A percentile compares a stretch with the other conserved stretches of the same genome.
Conservation (phyloP, 139 green algal genomes). For the Chlamydomonas schloesseri region DNA sequence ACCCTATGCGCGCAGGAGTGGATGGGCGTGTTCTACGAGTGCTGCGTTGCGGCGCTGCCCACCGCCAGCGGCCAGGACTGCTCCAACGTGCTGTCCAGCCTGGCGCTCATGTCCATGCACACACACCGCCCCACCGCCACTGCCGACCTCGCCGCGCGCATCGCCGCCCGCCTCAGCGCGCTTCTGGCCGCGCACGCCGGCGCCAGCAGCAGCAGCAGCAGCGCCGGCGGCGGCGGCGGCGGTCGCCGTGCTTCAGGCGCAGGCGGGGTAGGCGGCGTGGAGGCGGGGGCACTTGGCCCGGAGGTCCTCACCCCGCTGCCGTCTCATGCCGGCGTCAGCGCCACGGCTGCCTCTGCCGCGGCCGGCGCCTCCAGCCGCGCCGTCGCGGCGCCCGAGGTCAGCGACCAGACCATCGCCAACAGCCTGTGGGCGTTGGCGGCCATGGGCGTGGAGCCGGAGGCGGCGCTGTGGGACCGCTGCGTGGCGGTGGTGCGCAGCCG, state of each 20-base stretch:
- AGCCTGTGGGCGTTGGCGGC: conserved; percentile 39
- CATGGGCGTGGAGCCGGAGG: background rate
- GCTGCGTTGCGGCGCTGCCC: background rate
- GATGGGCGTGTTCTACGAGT: conserved; percentile 21
- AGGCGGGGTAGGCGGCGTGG: no score
- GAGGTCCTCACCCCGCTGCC: no score
- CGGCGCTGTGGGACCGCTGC: conserved; percentile 16
- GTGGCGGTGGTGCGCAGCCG: background rate
- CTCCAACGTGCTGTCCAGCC: conserved; percentile 14
- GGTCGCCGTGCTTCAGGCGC: no score
- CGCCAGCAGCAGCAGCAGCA: no score
- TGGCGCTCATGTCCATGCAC: conserved; percentile 24
- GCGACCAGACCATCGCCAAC: conserved; percentile 34
- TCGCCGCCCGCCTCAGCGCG: background rate
- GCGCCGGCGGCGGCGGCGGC: no score
- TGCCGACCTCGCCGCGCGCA: background rate
- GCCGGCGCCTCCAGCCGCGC: no score
- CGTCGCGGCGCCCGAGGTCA: background rate
- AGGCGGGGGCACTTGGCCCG: no score
- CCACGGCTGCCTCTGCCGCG: no score
- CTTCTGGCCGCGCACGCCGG: background rate
- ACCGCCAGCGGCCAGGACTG: conserved; percentile 7
- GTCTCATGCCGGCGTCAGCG: no score
- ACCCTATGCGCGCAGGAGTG: conserved; percentile 1
- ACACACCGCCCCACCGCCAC: background rate